phyloP scores from a whole-genome alignment of 768 basidiomycete genomes.

The Amanita jacksonii region DNA sequence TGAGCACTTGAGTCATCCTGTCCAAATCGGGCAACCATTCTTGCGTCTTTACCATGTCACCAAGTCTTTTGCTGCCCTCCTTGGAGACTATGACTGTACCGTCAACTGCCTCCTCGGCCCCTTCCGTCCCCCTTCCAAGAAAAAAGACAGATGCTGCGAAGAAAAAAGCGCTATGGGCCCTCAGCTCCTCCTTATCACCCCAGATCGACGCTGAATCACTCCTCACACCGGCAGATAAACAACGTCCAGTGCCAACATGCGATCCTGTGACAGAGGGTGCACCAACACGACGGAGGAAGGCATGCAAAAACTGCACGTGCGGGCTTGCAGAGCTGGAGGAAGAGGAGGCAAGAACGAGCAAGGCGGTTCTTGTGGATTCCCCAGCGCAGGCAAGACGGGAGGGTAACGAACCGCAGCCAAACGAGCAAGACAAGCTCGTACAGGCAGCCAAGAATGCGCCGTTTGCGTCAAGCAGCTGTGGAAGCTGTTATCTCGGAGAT shows the following conservation, averaged over 20 bases:
- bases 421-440: slow-evolving; percentile 56
- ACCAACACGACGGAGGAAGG: slow-evolving; percentile 65
- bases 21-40: background rate
- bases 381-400: slow-evolving; percentile 10
- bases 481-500: slow-evolving; percentile 95
- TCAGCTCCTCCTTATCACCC: slow-evolving; percentile 60
- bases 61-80: background rate
- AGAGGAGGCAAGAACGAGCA: slow-evolving; percentile 52
- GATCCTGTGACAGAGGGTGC: slow-evolving; percentile 46
- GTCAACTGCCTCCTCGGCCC: slow-evolving; percentile 18
- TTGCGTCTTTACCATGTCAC: background rate
- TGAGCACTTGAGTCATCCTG: background rate
- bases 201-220: slow-evolving; percentile 77
- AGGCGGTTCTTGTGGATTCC: slow-evolving; percentile 64
- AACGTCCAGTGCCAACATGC: slow-evolving; percentile 67
- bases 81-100: background rate
- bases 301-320: slow-evolving; percentile 95
- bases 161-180: slow-evolving; percentile 86
- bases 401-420: slow-evolving; percentile 4
- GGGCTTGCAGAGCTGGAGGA: slow-evolving; percentile 92
- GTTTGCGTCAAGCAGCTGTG: slow-evolving; percentile 94
- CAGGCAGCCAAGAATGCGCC: slow-evolving; percentile 62
- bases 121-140: slow-evolving; percentile 41
- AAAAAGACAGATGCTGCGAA: slow-evolving; percentile 53
- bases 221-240: slow-evolving; percentile 75